phyloP scores from a whole-genome alignment of 257 asterid genomes.

The Nicotiana tomentosiformis region DNA sequence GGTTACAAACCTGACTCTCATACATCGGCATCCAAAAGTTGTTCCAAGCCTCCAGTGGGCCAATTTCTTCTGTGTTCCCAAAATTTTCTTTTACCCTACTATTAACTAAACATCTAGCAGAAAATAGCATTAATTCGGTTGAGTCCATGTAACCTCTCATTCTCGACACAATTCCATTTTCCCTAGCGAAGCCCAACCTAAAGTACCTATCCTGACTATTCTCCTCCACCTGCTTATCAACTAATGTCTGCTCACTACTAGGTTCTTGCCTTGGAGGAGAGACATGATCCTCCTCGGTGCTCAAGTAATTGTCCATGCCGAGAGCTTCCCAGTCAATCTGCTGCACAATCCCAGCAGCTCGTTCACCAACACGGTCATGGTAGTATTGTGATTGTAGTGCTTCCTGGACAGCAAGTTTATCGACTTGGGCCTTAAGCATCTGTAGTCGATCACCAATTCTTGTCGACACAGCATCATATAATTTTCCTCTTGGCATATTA shows the following conservation, averaged over 20 bases:
- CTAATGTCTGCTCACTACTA: constrained; percentile 6
- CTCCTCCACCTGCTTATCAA: constrained; percentile 21
- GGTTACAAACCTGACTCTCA: constrained; percentile 8
- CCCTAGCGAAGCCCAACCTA: constrained; percentile 26
- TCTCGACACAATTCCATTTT: constrained; percentile 51
- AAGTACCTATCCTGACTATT: constrained; percentile 17
- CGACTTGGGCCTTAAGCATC: constrained; percentile 64
- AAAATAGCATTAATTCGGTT: constrained; percentile 49
- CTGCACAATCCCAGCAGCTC: constrained; percentile 48
- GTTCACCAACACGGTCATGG: constrained; percentile 24
- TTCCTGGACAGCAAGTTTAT: constrained; percentile 43
- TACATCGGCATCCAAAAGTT: constrained; percentile 36
- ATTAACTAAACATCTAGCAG: constrained; percentile 60
- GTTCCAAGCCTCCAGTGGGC: constrained; percentile 56
- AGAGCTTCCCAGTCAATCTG: constrained; percentile 64
- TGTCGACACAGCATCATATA: constrained; percentile 63
- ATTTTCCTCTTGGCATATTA: constrained; percentile 48
- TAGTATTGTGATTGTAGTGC: constrained; percentile 28
- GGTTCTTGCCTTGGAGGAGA: constrained; percentile 13
- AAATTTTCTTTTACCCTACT: constrained; percentile 17
- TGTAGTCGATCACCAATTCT: constrained; percentile 59
- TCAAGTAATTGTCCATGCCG: constrained; percentile 39
- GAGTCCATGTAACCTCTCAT: constrained; percentile 47
- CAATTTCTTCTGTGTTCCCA: constrained; percentile 22
- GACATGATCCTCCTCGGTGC: constrained; percentile 24